A percentile compares a stretch with the other conserved stretches of the same genome.
Conservation (phyloP, 225 moss, liverwort and hornwort species). For the Bryum argenteum region DNA sequence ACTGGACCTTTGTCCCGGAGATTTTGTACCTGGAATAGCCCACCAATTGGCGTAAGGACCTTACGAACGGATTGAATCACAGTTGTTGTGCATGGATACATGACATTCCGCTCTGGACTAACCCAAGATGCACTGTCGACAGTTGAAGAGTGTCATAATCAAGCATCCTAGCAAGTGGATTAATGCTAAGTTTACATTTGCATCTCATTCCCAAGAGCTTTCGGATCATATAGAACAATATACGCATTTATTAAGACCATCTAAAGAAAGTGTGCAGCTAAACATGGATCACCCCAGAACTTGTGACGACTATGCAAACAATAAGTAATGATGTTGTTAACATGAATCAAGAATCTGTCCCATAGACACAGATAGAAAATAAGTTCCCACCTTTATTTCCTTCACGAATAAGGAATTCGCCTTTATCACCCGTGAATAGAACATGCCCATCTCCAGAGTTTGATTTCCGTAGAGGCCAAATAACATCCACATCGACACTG, state of each 20-base stretch:
- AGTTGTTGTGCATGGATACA: not conserved
- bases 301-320: slow-evolving; percentile 8
- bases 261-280: slow-evolving; percentile 5
- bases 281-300: slow-evolving; percentile 8
- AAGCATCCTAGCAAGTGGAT: not conserved
- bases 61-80: not conserved
- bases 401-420: slow-evolving; percentile 52
- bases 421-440: slow-evolving; percentile 48
- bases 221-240: not conserved
- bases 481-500: slow-evolving; percentile 61
- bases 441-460: slow-evolving; percentile 59
- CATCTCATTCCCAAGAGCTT: slow-evolving; percentile 4
- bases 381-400: slow-evolving; percentile 46
- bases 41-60: slow-evolving; percentile 4
- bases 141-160: not conserved
- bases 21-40: slow-evolving; percentile 40
- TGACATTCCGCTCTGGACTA: not conserved
- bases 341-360: not conserved
- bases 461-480: slow-evolving; percentile 54
- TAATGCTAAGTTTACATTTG: not conserved
- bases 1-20: slow-evolving; percentile 48
- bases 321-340: not conserved
- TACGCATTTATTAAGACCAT: not conserved
- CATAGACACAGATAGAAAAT: not conserved
- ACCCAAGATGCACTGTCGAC: not conserved